phyloP scores from a whole-genome alignment of 139 green algal species.

The Tetratostichococcus sp. region DNA sequence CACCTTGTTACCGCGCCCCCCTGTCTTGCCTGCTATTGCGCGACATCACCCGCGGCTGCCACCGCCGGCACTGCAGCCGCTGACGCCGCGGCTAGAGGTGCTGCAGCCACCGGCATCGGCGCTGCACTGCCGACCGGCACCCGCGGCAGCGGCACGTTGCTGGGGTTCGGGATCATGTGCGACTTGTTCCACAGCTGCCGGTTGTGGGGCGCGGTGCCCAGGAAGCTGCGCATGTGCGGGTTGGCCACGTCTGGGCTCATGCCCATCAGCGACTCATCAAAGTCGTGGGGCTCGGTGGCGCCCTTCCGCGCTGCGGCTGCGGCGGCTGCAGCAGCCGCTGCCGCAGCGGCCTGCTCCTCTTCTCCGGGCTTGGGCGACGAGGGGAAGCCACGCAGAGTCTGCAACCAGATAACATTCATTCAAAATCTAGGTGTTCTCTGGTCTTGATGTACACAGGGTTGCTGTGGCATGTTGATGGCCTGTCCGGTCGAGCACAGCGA shows the following conservation, averaged over 20 bases:
- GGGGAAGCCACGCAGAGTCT: background rate
- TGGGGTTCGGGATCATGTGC: slow-evolving; percentile 2
- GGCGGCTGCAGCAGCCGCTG: background rate
- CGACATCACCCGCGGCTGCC: too few species aligned
- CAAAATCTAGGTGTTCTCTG: too few species aligned
- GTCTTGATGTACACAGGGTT: too few species aligned
- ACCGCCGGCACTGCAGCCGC: too few species aligned
- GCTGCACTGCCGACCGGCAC: background rate
- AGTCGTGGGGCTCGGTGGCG: background rate
- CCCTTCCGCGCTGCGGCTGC: background rate
- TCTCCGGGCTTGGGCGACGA: background rate
- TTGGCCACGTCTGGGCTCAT: background rate
- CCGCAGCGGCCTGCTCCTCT: background rate
- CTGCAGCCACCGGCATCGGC: too few species aligned
- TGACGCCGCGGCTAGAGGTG: too few species aligned
- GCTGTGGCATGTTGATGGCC: too few species aligned
- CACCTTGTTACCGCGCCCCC: too few species aligned
- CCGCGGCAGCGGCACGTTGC: background rate
- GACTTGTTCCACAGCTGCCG: background rate
- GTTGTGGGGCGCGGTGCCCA: background rate
- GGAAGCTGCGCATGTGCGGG: background rate
- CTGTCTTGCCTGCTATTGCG: too few species aligned
- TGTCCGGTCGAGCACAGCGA: too few species aligned
- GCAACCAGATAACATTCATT: background rate
- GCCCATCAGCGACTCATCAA: background rate